Base-by-base conservation (phyloP, 2,329 filamentous ascomycete genomes). In the Gnomoniopsis smithogilvyi region DNA sequence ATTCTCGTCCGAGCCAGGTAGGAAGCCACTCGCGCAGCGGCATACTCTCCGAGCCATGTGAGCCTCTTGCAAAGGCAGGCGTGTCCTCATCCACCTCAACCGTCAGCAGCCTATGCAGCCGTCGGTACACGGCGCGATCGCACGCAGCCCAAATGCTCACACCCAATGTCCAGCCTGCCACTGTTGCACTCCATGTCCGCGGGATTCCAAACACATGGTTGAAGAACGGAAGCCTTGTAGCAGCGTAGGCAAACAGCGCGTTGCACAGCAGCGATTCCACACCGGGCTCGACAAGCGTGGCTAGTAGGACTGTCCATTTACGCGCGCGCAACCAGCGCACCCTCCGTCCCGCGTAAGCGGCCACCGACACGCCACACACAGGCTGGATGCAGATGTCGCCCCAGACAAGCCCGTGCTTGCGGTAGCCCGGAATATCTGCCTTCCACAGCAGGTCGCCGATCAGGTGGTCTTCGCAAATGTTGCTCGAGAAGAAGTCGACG, bases 381-480 rank as follows among this genome's bases (percentile, higher is more conserved):
- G 96, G 96, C 70, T 99, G 95, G 59, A 98, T 85, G 26, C 90
- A 94, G 3, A 96, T 78, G 69, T 98, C 93, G 4, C 92, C 92
- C 69, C 88, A 89, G 1, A 93, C 86, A 59, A 98, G 80, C 6
- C 86, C 90, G 70, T 99, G 95, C 67, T 96, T 96, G 45, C 83
- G 81, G 75, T 84, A 89, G 1, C 83, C 82, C 0, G 83, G 81
- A 6, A 89, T 74, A 2, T 75, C 69, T n/a, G 84, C 82, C 57
- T 87, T 86, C 92, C 93, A 99, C 4, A 99, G 81, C 1, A 95
- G 76, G 65, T 99, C 95, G 14, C 94, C 94, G 56, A 99, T 96
- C 24, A 97, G 78, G 68, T 99, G 95, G 70, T 99, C 95, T 72
- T 99, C 96, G 76, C 95, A 99, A 69, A 99, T 98, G 70, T 96